These are phyloP conservation scores for Erythrobasidium yunnanense DNA, from an alignment of 768 basidiomycete genomes.

Conservation along the genomic window DNA sequence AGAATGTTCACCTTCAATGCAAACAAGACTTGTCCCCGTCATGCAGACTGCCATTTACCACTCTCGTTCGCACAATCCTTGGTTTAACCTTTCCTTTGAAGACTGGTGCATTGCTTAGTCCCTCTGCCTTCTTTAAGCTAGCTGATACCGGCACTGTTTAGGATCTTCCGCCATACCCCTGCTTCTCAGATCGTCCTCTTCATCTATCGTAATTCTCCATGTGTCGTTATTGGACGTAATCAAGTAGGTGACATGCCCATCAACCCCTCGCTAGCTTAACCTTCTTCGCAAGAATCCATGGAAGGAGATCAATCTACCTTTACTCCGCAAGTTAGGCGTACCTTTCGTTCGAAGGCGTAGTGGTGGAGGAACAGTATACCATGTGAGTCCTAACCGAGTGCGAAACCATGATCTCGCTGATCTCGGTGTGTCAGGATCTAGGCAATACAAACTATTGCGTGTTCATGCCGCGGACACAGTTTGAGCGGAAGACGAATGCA, in stretches of 20 bases:
- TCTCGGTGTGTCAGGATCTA: constrained; percentile 54
- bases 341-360: constrained; percentile 75
- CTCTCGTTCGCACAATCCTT: constrained; percentile 67
- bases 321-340: constrained; percentile 49
- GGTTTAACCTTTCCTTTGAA: constrained; percentile 80
- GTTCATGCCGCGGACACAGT: constrained; percentile 67
- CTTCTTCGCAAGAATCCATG: constrained; percentile 63
- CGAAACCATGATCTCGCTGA: neutral
- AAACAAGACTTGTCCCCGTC: neutral
- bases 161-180: constrained; percentile 69
- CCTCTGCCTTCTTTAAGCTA: no score
- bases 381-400: constrained; percentile 51
- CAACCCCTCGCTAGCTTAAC: neutral
- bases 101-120: constrained; percentile 59
- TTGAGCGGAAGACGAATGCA: constrained; percentile 68
- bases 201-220: constrained; percentile 74
- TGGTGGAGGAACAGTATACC: constrained; percentile 92
- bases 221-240: constrained; percentile 86
- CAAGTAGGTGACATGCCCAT: constrained; percentile 44
- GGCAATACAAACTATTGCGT: constrained; percentile 98
- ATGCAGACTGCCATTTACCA: constrained; percentile 44
- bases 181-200: constrained; percentile 62
- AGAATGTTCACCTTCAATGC: neutral
- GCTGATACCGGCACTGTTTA: no score
- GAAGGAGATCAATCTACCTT: constrained; percentile 78